Conservation (phyloP, 2,329 filamentous ascomycete genomes). For the Bertia moriformis region DNA sequence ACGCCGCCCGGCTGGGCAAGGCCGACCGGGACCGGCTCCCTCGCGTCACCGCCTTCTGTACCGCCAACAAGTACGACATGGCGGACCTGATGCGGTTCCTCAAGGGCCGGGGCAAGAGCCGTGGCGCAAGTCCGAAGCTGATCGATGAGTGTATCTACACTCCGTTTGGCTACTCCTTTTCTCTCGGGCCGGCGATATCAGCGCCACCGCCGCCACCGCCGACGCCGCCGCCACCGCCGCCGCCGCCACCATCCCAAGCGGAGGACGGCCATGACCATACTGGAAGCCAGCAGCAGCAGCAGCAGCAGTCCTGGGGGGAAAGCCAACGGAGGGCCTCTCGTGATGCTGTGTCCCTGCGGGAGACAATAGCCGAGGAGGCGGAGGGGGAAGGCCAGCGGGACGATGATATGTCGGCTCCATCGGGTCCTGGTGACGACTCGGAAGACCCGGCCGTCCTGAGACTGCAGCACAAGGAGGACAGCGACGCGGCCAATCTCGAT, state of each 20-base stretch:
- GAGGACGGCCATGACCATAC: background rate
- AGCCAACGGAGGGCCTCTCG: no score
- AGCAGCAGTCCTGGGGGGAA: no score
- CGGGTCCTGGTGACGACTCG: conserved; percentile 6
- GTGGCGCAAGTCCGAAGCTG: conserved; percentile 72
- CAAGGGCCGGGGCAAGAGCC: conserved; percentile 65
- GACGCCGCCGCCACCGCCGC: no score
- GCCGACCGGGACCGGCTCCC: conserved; percentile 78
- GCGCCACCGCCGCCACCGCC: conserved; percentile 11
- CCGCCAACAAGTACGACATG: conserved; percentile 79
- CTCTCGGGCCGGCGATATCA: no score
- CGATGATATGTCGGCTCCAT: no score
- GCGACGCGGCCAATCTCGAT: conserved; percentile 7
- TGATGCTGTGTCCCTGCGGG: background rate
- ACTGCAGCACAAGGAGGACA: conserved; percentile 16
- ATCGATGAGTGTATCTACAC: conserved; percentile 98
- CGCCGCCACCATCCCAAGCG: no score
- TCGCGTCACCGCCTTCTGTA: conserved; percentile 91
- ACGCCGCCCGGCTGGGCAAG: conserved; percentile 84
- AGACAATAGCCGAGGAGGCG: background rate
- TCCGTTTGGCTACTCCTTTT: conserved; percentile 59
- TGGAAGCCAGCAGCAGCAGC: background rate
- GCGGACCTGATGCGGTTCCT: conserved; percentile 81
- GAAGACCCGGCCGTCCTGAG: no score
- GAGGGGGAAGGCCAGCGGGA: background rate